These are phyloP conservation scores for Lasiodiplodia theobromae DNA, from an alignment of 2,329 filamentous ascomycete genomes.

Conservation along the genomic window DNA sequence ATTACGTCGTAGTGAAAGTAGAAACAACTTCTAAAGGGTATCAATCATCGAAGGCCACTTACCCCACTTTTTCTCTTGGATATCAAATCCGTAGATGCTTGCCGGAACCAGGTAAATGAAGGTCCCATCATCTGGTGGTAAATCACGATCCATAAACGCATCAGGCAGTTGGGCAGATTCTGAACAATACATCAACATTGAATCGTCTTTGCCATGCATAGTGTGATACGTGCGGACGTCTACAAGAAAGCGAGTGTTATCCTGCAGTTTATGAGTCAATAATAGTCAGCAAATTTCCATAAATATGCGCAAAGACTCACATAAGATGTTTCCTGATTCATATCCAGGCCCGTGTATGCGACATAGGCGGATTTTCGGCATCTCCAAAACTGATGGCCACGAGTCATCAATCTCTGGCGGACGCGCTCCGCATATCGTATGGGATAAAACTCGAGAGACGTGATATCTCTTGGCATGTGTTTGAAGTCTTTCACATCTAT, in stretches of 20 bases:
- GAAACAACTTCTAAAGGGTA: too few relatives aligned
- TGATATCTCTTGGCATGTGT: neutral
- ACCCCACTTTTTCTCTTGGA: neutral
- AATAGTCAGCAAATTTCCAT: too few relatives aligned
- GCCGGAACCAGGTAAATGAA: neutral
- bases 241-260: neutral
- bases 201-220: neutral
- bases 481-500: neutral
- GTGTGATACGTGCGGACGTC: neutral
- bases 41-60: neutral
- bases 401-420: neutral
- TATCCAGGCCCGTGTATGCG: neutral
- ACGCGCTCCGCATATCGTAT: neutral
- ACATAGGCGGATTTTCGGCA: neutral
- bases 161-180: neutral
- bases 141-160: neutral
- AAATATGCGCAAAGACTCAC: neutral
- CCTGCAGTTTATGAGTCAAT: neutral
- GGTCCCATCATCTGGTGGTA: neutral
- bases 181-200: conserved; percentile 29
- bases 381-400: neutral
- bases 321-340: neutral
- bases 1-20: too few relatives aligned
- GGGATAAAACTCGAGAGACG: neutral
- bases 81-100: neutral